These are phyloP conservation scores for Volvariella volvacea DNA, from an alignment of 1,284 basidiomycete species.

Conservation along the genomic window DNA sequence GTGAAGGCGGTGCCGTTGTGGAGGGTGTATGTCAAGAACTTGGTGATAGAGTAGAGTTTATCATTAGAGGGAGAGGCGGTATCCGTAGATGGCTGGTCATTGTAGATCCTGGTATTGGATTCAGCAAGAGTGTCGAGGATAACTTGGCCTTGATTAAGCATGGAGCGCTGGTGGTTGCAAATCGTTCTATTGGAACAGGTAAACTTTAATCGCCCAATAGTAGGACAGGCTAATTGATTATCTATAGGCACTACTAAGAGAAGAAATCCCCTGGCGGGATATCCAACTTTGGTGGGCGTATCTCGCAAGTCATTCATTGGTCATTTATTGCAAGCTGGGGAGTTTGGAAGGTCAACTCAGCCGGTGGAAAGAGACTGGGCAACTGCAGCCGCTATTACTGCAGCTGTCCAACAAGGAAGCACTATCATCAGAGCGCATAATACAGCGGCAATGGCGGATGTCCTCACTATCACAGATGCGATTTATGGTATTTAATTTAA, in stretches of 20 bases:
- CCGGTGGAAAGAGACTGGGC: slow-evolving; percentile 72
- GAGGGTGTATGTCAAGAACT: slow-evolving; percentile 74
- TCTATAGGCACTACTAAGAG: slow-evolving; percentile 11
- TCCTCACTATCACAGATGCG: slow-evolving; percentile 37
- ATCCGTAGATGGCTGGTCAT: slow-evolving; percentile 88
- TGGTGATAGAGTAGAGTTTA: slow-evolving; percentile 56
- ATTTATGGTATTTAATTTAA: slow-evolving; percentile 18
- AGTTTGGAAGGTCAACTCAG: slow-evolving; percentile 40
- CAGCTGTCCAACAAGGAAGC: slow-evolving; percentile 71
- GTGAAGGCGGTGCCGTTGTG: slow-evolving; percentile 44
- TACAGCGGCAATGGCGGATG: slow-evolving; percentile 57
- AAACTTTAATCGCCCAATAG: slow-evolving; percentile 6
- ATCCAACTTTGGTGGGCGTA: slow-evolving; percentile 72
- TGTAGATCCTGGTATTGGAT: slow-evolving; percentile 92
- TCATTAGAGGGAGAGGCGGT: slow-evolving; percentile 70
- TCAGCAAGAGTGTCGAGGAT: slow-evolving; percentile 81
- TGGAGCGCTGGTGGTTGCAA: slow-evolving; percentile 41
- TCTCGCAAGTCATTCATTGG: slow-evolving; percentile 86
- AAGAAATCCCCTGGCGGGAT: slow-evolving; percentile 53
- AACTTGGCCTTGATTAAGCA: slow-evolving; percentile 69
- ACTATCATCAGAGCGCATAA: slow-evolving; percentile 85
- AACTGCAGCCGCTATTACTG: slow-evolving; percentile 76
- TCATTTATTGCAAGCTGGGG: slow-evolving; percentile 40
- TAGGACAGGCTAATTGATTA: slow-evolving; percentile 1
- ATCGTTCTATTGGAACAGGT: slow-evolving; percentile 24